phyloP scores from a whole-genome alignment of 2,329 filamentous ascomycete genomes.

The Ophiostoma ulmi region DNA sequence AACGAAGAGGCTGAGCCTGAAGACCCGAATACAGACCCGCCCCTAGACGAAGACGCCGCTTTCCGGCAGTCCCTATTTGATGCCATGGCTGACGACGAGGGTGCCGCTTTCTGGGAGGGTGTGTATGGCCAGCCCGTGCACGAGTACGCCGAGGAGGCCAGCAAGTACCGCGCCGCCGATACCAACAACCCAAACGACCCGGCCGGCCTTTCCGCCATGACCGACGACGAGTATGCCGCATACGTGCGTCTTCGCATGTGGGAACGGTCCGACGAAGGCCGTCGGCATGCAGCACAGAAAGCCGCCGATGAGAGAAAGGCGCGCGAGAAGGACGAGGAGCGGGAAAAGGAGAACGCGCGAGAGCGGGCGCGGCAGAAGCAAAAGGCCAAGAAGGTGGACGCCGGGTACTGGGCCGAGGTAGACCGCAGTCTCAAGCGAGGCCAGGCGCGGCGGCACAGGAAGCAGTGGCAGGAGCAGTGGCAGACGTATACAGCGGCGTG shows the following conservation, averaged over 20 bases:
- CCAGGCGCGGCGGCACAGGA: constrained; percentile 52
- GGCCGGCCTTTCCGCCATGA: constrained; percentile 71
- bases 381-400: constrained; percentile 32
- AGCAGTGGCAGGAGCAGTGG: constrained; percentile 58
- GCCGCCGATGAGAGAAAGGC: constrained; percentile 53
- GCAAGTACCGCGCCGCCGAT: not conserved
- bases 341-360: constrained; percentile 43
- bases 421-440: constrained; percentile 64
- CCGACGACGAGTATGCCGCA: constrained; percentile 83
- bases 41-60: constrained; percentile 63
- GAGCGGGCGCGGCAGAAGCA: constrained; percentile 43
- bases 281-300: constrained; percentile 59
- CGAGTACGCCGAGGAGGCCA: constrained; percentile 25
- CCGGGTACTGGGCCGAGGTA: constrained; percentile 46
- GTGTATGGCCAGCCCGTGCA: constrained; percentile 97
- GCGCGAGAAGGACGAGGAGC: constrained; percentile 46
- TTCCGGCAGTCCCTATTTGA: constrained; percentile 96
- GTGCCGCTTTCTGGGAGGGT: constrained; percentile 87
- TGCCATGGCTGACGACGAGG: constrained; percentile 93
- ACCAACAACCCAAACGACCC: constrained; percentile 32
- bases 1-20: constrained; percentile 19
- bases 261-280: constrained; percentile 83
- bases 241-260: constrained; percentile 89
- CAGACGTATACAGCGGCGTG: constrained; percentile 59
- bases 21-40: constrained; percentile 43